phyloP scores from a whole-genome alignment of 2,329 filamentous ascomycete genomes.

The Pyrenochaeta sp. region DNA sequence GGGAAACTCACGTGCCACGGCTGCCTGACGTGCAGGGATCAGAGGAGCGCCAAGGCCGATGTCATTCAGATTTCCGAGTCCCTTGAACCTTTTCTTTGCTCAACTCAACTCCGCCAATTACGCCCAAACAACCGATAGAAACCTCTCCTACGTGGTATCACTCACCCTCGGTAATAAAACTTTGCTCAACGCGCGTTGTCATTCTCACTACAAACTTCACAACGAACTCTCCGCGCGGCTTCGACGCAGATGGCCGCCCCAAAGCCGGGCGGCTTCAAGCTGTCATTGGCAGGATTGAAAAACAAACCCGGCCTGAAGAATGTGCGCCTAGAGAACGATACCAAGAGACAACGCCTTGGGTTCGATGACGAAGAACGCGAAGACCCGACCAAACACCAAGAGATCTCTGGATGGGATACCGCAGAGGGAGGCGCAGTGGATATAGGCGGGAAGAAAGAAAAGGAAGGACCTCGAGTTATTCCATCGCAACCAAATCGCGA shows the following conservation, averaged over 20 bases:
- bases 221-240: neutral
- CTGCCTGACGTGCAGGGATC: slow-evolving; percentile 17
- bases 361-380: slow-evolving; percentile 44
- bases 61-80: slow-evolving; percentile 29
- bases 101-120: neutral
- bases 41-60: slow-evolving; percentile 26
- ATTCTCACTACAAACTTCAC: neutral
- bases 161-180: too few relatives aligned
- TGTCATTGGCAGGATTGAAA: slow-evolving; percentile 42
- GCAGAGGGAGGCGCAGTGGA: slow-evolving; percentile 58
- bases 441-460: slow-evolving; percentile 43
- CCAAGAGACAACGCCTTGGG: slow-evolving; percentile 35
- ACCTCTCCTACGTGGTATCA: too few relatives aligned
- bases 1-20: too few relatives aligned
- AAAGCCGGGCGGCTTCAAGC: slow-evolving; percentile 44
- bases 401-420: slow-evolving; percentile 64
- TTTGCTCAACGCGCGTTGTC: neutral
- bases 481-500: slow-evolving; percentile 65
- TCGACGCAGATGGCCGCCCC: slow-evolving; percentile 43
- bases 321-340: slow-evolving; percentile 17
- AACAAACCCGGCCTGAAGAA: slow-evolving; percentile 36
- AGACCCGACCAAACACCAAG: slow-evolving; percentile 31
- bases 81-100: slow-evolving; percentile 4
- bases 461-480: slow-evolving; percentile 63
- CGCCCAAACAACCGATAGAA: too few relatives aligned